Evolutionary conservation across 2,329 filamentous ascomycete species (phyloP), one percentile per base, ranked within the genome.

Genomic region (Arthrobotrys musiformis): DNA sequence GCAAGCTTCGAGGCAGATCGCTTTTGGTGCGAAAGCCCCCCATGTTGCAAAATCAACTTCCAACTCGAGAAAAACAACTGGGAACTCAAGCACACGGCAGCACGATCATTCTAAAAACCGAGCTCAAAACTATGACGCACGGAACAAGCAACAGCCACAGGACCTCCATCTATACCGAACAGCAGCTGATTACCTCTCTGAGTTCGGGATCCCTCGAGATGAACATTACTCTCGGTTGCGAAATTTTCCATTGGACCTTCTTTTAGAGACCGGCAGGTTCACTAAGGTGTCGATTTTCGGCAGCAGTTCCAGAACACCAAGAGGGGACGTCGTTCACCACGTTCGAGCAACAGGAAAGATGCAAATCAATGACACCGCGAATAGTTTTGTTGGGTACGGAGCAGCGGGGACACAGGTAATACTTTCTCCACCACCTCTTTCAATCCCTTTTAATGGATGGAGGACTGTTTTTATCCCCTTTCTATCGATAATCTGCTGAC

Each of bases 291-390:
- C 72, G 6, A 28, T 76, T 24, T 76, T 76, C 19, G 72, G 64
- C 15, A 76, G 40, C 19, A 22, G n/a, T n/a, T 33, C 37, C 1
- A 66, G 24, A 9, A 13, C 33, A 24, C 4, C 24, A 42, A n/a
- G 17, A 4, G 30, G 44, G 3, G 11, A 19, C 4, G 42, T 28
- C 15, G 42, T 42, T 9, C 56, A 76, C 24, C 64, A 76, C 46
- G 64, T 76, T 26, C 56, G 72, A 15, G 72, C 72, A 24, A 69
- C 72, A 13, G 72, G 72, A 3, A 76, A 76, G 46, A 60, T 76
- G 40, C 37, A 70, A 24, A 28, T 69, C 15, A 40, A 70, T 15
- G 58, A 61, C n/a, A 24, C 19, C 15, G 28, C 64, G n/a, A 42
- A 54, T 19, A 66, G 35, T 4, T 76, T 66, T 22, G 42, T 46